phyloP scores from a whole-genome alignment of 352 stramenopile genomes.

The Aphanomyces invadans region DNA sequence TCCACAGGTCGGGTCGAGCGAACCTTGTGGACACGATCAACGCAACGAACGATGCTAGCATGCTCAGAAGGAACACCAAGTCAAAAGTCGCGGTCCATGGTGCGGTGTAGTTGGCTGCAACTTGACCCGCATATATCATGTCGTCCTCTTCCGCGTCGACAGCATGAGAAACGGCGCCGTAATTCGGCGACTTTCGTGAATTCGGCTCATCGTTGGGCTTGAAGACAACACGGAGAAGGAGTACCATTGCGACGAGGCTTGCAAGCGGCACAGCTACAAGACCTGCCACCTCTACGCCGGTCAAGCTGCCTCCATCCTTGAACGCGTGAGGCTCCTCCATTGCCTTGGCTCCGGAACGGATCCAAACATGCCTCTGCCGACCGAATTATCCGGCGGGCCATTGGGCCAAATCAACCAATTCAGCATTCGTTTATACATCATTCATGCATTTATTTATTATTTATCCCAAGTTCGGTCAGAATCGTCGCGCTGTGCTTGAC shows the following conservation, averaged over 20 bases:
- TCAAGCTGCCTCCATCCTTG: too few relatives aligned
- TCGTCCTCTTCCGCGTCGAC: conserved; percentile 8
- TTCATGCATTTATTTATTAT: too few relatives aligned
- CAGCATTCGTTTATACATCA: too few relatives aligned
- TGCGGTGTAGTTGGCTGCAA: conserved; percentile 47
- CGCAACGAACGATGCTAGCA: conserved; percentile 39
- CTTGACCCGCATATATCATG: conserved; percentile 37
- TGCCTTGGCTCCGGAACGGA: too few relatives aligned
- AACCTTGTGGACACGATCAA: conserved; percentile 54
- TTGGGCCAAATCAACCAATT: too few relatives aligned
- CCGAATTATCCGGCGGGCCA: too few relatives aligned
- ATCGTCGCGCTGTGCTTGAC: too few relatives aligned
- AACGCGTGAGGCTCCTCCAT: too few relatives aligned
- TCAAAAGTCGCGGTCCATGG: conserved; percentile 52
- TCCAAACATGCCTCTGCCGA: too few relatives aligned
- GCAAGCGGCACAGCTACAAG: conserved; percentile 39
- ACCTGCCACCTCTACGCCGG: conserved; percentile 19
- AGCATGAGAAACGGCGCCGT: neutral
- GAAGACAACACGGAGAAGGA: conserved; percentile 58
- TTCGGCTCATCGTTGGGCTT: conserved; percentile 7
- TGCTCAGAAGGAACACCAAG: conserved; percentile 57
- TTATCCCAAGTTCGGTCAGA: too few relatives aligned
- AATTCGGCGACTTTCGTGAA: neutral
- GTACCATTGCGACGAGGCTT: conserved; percentile 47
- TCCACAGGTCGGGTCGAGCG: conserved; percentile 51